These are phyloP conservation scores for Acrocalymma vagum DNA, from an alignment of 2,329 filamentous ascomycete genomes.

Conservation along the genomic window DNA sequence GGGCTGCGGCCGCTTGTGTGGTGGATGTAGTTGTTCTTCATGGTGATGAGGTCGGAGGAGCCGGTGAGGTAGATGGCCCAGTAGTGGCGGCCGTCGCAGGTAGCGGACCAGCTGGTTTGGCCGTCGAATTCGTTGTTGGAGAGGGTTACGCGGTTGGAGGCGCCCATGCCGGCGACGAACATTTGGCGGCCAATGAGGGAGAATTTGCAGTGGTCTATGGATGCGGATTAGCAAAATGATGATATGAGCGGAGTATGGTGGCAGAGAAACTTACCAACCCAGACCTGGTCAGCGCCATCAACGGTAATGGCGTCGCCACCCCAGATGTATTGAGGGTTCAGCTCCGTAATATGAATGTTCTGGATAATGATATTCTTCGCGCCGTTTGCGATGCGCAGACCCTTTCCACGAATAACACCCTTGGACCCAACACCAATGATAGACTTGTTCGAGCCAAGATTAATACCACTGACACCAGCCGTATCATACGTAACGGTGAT, in stretches of 20 bases:
- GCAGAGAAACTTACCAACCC: constrained; percentile 26
- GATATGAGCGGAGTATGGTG: neutral
- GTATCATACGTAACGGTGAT: constrained; percentile 59
- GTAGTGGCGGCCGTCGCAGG: constrained; percentile 68
- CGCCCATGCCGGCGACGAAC: constrained; percentile 64
- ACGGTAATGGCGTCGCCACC: constrained; percentile 46
- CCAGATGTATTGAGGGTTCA: constrained; percentile 47
- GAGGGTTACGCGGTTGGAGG: constrained; percentile 65
- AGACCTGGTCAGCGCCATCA: constrained; percentile 34
- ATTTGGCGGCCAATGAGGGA: constrained; percentile 68
- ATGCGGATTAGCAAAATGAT: constrained; percentile 29
- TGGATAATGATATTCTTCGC: constrained; percentile 64
- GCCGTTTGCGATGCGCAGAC: constrained; percentile 52
- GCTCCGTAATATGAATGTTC: constrained; percentile 54
- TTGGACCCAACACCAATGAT: constrained; percentile 62
- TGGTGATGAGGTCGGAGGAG: constrained; percentile 64
- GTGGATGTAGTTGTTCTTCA: constrained; percentile 70
- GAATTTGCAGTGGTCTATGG: constrained; percentile 51
- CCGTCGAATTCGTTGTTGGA: constrained; percentile 70
- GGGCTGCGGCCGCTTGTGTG: constrained; percentile 65
- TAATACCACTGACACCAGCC: constrained; percentile 61
- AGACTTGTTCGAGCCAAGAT: constrained; percentile 65
- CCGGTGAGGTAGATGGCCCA: constrained; percentile 68
- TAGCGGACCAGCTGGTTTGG: constrained; percentile 61
- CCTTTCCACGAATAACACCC: constrained; percentile 67